phyloP scores from a whole-genome alignment of 2,329 filamentous ascomycete species.

The Colletotrichum brevisporum region DNA sequence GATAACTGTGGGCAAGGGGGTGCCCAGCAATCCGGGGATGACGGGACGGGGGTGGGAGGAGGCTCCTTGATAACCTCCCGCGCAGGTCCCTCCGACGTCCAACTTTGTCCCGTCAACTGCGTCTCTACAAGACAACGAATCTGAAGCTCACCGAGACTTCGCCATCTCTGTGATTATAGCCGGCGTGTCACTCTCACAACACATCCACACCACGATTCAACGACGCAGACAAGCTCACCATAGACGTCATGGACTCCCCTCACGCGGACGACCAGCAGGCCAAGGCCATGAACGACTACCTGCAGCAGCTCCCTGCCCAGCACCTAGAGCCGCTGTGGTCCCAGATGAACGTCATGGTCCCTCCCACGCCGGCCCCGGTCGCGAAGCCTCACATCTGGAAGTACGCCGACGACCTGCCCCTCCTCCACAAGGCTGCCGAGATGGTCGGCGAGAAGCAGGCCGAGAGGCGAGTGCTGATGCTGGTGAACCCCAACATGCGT shows the following conservation, averaged over 20 bases:
- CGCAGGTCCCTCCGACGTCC: neutral
- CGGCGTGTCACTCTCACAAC: no score
- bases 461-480: conserved; percentile 58
- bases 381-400: conserved; percentile 57
- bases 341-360: conserved; percentile 62
- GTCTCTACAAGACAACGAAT: neutral
- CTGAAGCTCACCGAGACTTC: neutral
- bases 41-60: conserved; percentile 12
- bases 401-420: conserved; percentile 52
- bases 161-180: neutral
- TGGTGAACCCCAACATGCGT: conserved; percentile 55
- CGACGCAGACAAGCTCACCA: neutral
- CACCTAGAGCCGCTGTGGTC: conserved; percentile 62
- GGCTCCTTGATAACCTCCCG: conserved; percentile 25
- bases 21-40: conserved; percentile 19
- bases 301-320: conserved; percentile 47
- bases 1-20: conserved; percentile 3
- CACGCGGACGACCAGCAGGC: conserved; percentile 38
- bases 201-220: neutral
- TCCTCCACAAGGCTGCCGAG: conserved; percentile 51
- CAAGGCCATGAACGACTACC: conserved; percentile 48
- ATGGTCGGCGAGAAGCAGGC: conserved; percentile 56
- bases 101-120: conserved; percentile 5
- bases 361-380: conserved; percentile 60
- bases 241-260: conserved; percentile 23